phyloP scores from a whole-genome alignment of 176 grass and related monocot genomes.

The Triticum monococcum region DNA sequence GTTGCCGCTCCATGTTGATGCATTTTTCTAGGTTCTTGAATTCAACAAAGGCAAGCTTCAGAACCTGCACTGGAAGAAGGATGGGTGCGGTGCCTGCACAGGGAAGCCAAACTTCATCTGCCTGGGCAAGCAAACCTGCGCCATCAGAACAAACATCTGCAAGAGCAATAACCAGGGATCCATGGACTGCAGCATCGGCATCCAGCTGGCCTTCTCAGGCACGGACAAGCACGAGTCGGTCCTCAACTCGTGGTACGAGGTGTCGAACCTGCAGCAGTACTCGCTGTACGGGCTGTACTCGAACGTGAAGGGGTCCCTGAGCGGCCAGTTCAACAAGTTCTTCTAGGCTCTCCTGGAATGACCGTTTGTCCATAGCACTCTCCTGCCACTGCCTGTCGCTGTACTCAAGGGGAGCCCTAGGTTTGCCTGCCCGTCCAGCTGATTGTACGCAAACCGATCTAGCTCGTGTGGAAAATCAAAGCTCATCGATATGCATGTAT shows the following conservation, averaged over 20 bases:
- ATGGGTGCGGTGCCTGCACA: constrained; percentile 66
- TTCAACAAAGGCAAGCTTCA: constrained; percentile 96
- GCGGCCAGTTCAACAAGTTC: constrained; percentile 72
- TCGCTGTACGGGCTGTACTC: constrained; percentile 85
- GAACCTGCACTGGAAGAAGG: constrained; percentile 89
- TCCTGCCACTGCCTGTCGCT: constrained; percentile 4
- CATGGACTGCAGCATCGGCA: constrained; percentile 88
- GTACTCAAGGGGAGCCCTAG: background rate
- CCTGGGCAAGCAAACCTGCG: constrained; percentile 70
- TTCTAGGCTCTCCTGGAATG: constrained; percentile 43
- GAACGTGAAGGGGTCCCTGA: constrained; percentile 71
- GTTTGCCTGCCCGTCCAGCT: constrained; percentile 7
- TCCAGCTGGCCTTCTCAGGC: constrained; percentile 93
- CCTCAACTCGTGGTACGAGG: constrained; percentile 98
- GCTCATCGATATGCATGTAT: constrained; percentile 15
- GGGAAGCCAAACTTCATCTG: constrained; percentile 75
- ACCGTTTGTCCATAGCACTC: constrained; percentile 37
- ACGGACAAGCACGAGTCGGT: constrained; percentile 86
- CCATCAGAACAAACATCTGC: constrained; percentile 70
- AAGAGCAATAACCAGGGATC: constrained; percentile 71
- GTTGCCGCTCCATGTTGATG: background rate
- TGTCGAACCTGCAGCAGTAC: constrained; percentile 87
- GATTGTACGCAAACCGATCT: constrained; percentile 24
- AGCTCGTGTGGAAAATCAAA: constrained; percentile 22
- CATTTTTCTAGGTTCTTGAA: constrained; percentile 63